These are phyloP conservation scores for California macrophylla DNA, from an alignment of 441 rosid genomes.

Conservation along the genomic window DNA sequence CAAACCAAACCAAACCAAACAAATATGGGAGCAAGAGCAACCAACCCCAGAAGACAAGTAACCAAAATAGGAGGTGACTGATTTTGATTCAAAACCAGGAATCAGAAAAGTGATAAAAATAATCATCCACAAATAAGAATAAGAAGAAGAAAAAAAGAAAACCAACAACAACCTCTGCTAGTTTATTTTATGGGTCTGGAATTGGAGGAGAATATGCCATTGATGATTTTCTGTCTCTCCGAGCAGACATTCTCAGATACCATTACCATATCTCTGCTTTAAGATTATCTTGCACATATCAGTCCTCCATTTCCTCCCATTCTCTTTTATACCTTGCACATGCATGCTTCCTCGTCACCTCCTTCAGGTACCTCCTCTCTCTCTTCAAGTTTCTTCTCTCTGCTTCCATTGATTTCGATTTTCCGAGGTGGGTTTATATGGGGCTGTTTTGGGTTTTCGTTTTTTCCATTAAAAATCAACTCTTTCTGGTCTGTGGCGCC, in stretches of 20 bases:
- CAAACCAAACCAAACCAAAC: too few relatives aligned
- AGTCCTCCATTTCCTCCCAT: not conserved
- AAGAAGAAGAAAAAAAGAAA: not conserved
- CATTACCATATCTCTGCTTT: slow-evolving; percentile 18
- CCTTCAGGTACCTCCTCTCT: slow-evolving; percentile 20
- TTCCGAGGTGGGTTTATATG: not conserved
- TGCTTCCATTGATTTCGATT: not conserved
- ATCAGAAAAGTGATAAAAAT: not conserved
- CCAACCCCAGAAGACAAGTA: not conserved
- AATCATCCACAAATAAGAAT: not conserved
- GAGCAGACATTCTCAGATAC: slow-evolving; percentile 20
- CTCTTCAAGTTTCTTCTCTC: not conserved
- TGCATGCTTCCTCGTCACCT: slow-evolving; percentile 1
- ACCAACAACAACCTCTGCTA: not conserved
- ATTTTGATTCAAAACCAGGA: not conserved
- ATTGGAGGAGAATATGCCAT: slow-evolving; percentile 34
- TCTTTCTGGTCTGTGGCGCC: not conserved
- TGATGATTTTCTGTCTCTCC: slow-evolving; percentile 15
- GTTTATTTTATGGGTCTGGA: not conserved
- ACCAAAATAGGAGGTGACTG: not conserved
- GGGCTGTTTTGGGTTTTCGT: not conserved
- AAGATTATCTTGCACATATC: not conserved
- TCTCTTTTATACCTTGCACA: slow-evolving; percentile 3
- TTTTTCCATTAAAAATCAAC: not conserved
- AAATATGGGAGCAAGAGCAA: too few relatives aligned